Conservation (phyloP, 345 rosid species). For the Citrus australasica region DNA sequence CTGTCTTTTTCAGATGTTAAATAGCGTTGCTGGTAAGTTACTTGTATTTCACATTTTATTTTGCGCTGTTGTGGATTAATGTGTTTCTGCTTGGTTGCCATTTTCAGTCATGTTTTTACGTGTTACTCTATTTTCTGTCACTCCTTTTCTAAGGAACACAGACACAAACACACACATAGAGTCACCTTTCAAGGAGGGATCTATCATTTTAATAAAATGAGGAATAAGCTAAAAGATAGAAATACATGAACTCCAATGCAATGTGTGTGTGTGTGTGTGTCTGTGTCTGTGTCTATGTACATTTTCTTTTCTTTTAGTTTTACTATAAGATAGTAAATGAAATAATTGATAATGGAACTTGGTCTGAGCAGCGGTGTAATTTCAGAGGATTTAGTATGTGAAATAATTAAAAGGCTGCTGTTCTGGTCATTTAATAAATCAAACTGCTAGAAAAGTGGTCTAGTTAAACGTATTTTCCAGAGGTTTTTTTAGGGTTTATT, state of each 20-base stretch:
- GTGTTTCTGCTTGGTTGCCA: neutral
- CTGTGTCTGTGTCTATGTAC: no score
- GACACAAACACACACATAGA: no score
- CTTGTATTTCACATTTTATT: conserved; percentile 5
- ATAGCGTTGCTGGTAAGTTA: conserved; percentile 88
- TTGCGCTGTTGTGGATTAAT: neutral
- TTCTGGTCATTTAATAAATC: no score
- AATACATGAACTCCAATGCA: no score
- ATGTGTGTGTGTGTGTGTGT: no score
- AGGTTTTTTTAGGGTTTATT: neutral
- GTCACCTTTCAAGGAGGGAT: no score
- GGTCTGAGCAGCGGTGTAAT: neutral
- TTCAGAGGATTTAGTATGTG: no score
- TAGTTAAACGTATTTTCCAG: neutral
- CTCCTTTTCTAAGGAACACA: neutral
- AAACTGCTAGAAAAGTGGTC: neutral
- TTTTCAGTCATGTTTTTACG: neutral
- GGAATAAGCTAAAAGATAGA: no score
- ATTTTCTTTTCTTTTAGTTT: neutral
- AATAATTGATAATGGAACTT: neutral
- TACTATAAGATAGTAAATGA: neutral
- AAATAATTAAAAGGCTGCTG: no score
- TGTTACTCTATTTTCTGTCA: neutral
- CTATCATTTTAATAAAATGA: no score
- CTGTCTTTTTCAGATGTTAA: conserved; percentile 97